Conservation (phyloP, 305 asterid species). For the Plantago rigida region DNA sequence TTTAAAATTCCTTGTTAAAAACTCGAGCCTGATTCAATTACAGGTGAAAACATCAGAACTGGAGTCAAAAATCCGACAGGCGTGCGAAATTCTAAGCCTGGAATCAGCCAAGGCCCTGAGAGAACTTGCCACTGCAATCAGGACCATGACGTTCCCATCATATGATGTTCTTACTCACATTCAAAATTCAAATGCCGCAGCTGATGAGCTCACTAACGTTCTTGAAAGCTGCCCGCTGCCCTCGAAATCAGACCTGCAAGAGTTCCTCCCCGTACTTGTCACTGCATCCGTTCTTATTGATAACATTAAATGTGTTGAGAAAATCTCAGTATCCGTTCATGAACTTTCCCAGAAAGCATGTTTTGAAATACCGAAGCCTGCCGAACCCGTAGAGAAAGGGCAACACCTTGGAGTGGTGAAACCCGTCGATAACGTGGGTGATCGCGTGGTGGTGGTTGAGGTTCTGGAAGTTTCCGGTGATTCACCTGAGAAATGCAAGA, state of each 20-base stretch:
- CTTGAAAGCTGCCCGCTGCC: constrained; percentile 25
- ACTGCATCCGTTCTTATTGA: constrained; percentile 50
- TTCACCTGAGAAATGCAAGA: constrained; percentile 14
- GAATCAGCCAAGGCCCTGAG: constrained; percentile 42
- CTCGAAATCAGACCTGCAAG: constrained; percentile 27
- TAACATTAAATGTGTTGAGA: constrained; percentile 37
- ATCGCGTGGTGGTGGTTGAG: constrained; percentile 28
- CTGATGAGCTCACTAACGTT: constrained; percentile 30
- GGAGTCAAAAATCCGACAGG: constrained; percentile 25
- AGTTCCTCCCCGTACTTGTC: constrained; percentile 39
- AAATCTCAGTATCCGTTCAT: constrained; percentile 31
- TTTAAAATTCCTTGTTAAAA: not conserved
- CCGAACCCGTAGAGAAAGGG: constrained; percentile 7
- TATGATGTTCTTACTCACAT: constrained; percentile 25
- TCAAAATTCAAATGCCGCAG: constrained; percentile 29
- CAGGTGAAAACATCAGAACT: constrained; percentile 36
- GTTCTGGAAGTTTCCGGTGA: constrained; percentile 13
- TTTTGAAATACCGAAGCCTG: constrained; percentile 27
- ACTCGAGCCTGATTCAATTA: not conserved
- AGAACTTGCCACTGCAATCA: constrained; percentile 41
- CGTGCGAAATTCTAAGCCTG: constrained; percentile 39
- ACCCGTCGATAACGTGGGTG: constrained; percentile 29
- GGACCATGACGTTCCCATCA: constrained; percentile 30
- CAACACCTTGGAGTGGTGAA: constrained; percentile 42
- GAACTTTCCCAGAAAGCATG: constrained; percentile 44